Evolutionary conservation across 352 stramenopile species (phyloP).

Genomic region (Elongisporangium senticosum): DNA sequence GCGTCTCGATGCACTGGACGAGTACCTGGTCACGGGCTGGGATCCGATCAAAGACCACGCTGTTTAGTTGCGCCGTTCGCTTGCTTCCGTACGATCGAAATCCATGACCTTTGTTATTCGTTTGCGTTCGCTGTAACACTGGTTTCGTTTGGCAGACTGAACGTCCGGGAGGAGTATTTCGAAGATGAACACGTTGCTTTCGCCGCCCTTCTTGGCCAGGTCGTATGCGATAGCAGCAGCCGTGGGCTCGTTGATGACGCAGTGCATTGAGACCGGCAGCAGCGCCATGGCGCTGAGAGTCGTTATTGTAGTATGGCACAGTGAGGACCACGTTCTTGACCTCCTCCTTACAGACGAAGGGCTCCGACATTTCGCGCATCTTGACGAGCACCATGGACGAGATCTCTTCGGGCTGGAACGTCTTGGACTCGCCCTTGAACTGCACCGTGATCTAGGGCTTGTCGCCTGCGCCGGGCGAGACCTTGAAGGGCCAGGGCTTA

Average conservation of each 20-base stretch:
- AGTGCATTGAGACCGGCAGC: constrained; percentile 88
- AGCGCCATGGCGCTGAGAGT: constrained; percentile 81
- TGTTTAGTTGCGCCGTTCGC: constrained; percentile 7
- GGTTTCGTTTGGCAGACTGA: too few species aligned
- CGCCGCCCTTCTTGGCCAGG: constrained; percentile 85
- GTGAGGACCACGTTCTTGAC: constrained; percentile 73
- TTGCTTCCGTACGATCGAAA: too few species aligned
- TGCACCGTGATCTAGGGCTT: constrained; percentile 49
- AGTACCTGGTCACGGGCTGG: constrained; percentile 30
- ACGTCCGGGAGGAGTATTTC: too few species aligned
- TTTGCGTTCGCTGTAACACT: too few species aligned
- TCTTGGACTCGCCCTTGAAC: constrained; percentile 44
- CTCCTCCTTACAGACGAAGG: constrained; percentile 31
- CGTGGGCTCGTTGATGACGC: constrained; percentile 93
- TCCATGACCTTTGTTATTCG: too few species aligned
- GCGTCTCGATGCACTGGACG: constrained; percentile 24
- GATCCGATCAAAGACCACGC: constrained; percentile 29
- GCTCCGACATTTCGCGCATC: constrained; percentile 40
- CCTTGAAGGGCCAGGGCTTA: constrained; percentile 46
- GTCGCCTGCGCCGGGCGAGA: constrained; percentile 39
- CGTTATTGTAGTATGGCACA: constrained; percentile 92
- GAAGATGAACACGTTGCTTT: constrained; percentile 92
- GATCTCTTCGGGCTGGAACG: constrained; percentile 60
- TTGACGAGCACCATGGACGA: constrained; percentile 50
- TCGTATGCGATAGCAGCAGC: constrained; percentile 88